Evolutionary conservation across 441 rosid species (phyloP).

Genomic region (Populus tomentosa): DNA sequence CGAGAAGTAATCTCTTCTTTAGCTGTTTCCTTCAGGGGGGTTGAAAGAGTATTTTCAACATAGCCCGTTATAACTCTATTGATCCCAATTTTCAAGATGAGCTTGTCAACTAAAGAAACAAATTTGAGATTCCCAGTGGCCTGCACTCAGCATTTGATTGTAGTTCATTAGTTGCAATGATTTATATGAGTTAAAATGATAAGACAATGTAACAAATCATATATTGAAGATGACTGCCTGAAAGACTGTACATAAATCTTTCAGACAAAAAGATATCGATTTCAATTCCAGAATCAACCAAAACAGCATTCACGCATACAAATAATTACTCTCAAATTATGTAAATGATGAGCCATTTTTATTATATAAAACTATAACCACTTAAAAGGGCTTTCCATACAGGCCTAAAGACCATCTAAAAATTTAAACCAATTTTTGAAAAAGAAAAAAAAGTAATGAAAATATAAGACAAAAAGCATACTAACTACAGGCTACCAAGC

Average conservation of each 20-base stretch:
- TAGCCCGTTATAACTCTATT: slow-evolving; percentile 39
- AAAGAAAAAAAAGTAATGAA: background rate
- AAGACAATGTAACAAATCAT: background rate
- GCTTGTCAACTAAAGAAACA: slow-evolving; percentile 66
- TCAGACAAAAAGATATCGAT: background rate
- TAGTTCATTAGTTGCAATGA: slow-evolving; percentile 1
- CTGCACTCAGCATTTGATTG: slow-evolving; percentile 39
- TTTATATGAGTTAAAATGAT: background rate
- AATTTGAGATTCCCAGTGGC: slow-evolving; percentile 52
- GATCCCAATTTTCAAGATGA: slow-evolving; percentile 60
- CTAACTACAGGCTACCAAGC: background rate
- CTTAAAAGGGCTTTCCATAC: background rate
- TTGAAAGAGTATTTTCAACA: slow-evolving; percentile 18
- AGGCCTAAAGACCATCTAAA: background rate
- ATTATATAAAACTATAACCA: background rate
- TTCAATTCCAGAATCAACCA: background rate
- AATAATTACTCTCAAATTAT: background rate
- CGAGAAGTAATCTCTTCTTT: slow-evolving; percentile 36
- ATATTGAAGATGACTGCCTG: background rate
- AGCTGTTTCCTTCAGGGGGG: slow-evolving; percentile 24
- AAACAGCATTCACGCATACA: background rate
- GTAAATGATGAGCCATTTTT: background rate
- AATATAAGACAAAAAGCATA: background rate
- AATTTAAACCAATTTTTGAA: background rate
- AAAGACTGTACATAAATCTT: background rate